These are phyloP conservation scores for Bremia lactucae DNA, from an alignment of 352 stramenopile species.

Conservation along the genomic window DNA sequence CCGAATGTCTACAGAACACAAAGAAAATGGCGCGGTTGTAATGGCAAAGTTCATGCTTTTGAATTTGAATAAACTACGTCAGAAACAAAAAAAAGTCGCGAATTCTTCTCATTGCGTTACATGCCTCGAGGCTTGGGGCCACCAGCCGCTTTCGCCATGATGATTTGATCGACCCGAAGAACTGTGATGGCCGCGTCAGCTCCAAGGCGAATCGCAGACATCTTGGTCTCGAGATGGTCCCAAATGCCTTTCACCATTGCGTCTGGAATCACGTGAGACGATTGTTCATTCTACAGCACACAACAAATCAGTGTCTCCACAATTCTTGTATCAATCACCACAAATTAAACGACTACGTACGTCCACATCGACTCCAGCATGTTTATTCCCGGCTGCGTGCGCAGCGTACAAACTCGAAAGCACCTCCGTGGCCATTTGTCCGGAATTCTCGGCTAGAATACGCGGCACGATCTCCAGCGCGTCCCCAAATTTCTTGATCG, in stretches of 20 bases:
- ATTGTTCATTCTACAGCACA: conserved; percentile 44
- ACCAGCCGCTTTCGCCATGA: conserved; percentile 96
- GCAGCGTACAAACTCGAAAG: conserved; percentile 91
- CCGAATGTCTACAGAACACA: too few species aligned
- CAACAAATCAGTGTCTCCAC: conserved; percentile 8
- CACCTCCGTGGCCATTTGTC: conserved; percentile 89
- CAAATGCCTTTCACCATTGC: conserved; percentile 68
- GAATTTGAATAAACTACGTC: conserved; percentile 59
- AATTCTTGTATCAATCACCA: background rate
- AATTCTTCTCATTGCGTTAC: conserved; percentile 42
- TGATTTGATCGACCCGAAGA: conserved; percentile 99
- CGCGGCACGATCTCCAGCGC: conserved; percentile 95
- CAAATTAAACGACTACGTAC: conserved; percentile 25
- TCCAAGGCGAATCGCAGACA: conserved; percentile 93
- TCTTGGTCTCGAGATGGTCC: conserved; percentile 95
- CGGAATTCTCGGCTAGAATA: conserved; percentile 97
- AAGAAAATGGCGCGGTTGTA: background rate
- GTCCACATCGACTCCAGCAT: conserved; percentile 92
- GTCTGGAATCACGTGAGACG: conserved; percentile 76
- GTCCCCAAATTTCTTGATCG: conserved; percentile 98
- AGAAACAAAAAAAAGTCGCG: conserved; percentile 26
- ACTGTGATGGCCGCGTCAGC: conserved; percentile 97
- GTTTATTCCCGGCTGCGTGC: conserved; percentile 88
- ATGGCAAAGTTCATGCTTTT: conserved; percentile 6
- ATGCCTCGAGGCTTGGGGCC: conserved; percentile 87